These are phyloP conservation scores for Spirogloea muscicola DNA, from an alignment of 139 green algal species.

Conservation along the genomic window DNA sequence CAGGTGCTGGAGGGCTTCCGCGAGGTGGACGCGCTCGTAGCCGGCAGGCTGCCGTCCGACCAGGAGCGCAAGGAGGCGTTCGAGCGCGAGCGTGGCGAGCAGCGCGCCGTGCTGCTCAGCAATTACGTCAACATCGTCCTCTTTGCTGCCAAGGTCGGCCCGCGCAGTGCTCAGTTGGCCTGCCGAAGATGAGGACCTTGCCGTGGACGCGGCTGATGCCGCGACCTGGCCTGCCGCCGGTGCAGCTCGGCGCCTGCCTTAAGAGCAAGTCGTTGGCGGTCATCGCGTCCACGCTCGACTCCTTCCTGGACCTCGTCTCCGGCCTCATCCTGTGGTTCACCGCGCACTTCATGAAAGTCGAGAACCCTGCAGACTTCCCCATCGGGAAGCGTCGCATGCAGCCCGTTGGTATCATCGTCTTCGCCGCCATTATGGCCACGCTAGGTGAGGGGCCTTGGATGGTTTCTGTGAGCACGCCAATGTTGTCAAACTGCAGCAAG, in stretches of 20 bases:
- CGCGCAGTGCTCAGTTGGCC: too few relatives aligned
- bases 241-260: conserved; percentile 26
- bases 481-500: too few relatives aligned
- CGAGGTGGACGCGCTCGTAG: conserved; percentile 11
- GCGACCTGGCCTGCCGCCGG: too few relatives aligned
- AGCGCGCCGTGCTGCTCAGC: conserved; percentile 18
- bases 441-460: conserved; percentile 50
- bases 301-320: conserved; percentile 58
- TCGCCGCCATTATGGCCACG: conserved; percentile 59
- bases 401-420: conserved; percentile 58
- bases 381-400: conserved; percentile 60
- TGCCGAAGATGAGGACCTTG: too few relatives aligned
- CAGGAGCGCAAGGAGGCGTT: background rate
- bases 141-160: conserved; percentile 48
- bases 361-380: conserved; percentile 51
- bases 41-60: background rate
- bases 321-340: conserved; percentile 55
- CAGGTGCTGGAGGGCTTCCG: conserved; percentile 6
- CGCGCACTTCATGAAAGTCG: conserved; percentile 31
- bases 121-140: conserved; percentile 51
- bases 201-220: too few relatives aligned
- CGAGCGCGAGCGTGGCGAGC: conserved; percentile 1
- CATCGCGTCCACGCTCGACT: conserved; percentile 58
- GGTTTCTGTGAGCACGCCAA: too few relatives aligned
- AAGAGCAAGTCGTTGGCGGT: conserved; percentile 50